Base-by-base conservation (phyloP, 1,139 yeast genomes). In the Protomyces macrosporus region DNA sequence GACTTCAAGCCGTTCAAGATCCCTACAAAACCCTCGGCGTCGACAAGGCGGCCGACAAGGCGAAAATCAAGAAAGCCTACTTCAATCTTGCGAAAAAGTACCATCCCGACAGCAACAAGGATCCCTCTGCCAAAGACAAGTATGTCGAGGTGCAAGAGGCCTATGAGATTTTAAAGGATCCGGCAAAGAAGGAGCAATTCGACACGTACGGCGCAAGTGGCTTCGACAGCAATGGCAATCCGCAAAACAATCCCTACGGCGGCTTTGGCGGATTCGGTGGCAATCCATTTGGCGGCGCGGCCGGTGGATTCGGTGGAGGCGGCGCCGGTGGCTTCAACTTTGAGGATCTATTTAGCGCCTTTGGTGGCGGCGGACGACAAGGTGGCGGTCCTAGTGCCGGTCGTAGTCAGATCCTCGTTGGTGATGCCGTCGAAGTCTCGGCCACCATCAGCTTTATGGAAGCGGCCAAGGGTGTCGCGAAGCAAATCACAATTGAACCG, bases 81-180 rank as follows among this genome's bases (percentile, higher is more conserved):
- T 90, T 90, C 74, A 57, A 60, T 72, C 79, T 93, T 68, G 98
- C 97, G 32, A 95, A 95, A 75, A 84, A 93, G 75, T 89, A 80
- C 75, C 99, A 93, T 75, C 99, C 99, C 0, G 99, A 93, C 77
- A 89, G 93, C 61, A 93, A 93, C 76, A 93, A 93, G 75, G 97
- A 88, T 69, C 82, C 84, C 48, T 95, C 83, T 37, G 95, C 98
- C 0, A 96, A 91, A 70, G 84, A 85, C 72, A 85, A 84, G 74
- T 93, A 93, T 76, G 98, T 93, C 73, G 90, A 89, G 72, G 83
- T 93, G 69, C 98, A 93, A 74, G 95, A 89, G 68, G 95, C 97
- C 5, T 93, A 95, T 72, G 99, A 93, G 75, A 83, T 93, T 57
- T 79, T 95, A 72, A 85, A 90, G 60, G 96, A 93, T 74, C 88